Base-by-base conservation (phyloP, 495 filamentous ascomycete genomes). In the Glarea lozoyensis region DNA sequence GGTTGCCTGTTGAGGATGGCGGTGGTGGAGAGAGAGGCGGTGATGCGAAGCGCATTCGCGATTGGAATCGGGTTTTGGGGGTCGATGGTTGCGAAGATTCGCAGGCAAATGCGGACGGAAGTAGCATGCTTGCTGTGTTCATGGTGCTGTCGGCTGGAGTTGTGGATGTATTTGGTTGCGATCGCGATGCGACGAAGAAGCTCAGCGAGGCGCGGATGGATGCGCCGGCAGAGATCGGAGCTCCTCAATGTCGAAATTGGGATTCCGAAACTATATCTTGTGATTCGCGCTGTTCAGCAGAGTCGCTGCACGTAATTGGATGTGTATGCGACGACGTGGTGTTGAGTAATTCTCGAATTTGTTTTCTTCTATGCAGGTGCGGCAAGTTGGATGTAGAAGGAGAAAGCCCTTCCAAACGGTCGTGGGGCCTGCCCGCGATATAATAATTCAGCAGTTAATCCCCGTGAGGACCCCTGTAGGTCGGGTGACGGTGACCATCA, bases 41-140 rank as follows among this genome's bases (percentile, higher is more conserved):
- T 32, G 72, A 73, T 50, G 75, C 72, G 55, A 76, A 78, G 50
- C 78, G 75, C 7, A 74, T 66, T 40, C n/a, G n/a, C n/a, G 74
- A 59, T 60, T 70, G 79, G 46, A 63, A 68, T 48, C 64, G 68
- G 36, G 63, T 63, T 53, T 61, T 46, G 5, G 58, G 37, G 50
- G 62, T 41, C 63, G 58, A 16, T 41, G 45, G 44, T 66, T 73
- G 61, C 69, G 75, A 58, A 69, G 63, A 33, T 21, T 84, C 82
- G 75, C 81, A 83, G 31, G 78, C 63, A 32, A 87, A 61, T 25
- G 82, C 81, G 10, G 81, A 85, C 36, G 81, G 82, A 49, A 86
- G 76, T 38, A 87, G 58, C 83, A 87, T 86, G 17, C 13, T 37
- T 35, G 48, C 19, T 27, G 22, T 25, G 11, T 25, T 18, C 21